Evolutionary conservation across 2,329 filamentous ascomycete species (phyloP).

Genomic region (Ampelomyces quisqualis): DNA sequence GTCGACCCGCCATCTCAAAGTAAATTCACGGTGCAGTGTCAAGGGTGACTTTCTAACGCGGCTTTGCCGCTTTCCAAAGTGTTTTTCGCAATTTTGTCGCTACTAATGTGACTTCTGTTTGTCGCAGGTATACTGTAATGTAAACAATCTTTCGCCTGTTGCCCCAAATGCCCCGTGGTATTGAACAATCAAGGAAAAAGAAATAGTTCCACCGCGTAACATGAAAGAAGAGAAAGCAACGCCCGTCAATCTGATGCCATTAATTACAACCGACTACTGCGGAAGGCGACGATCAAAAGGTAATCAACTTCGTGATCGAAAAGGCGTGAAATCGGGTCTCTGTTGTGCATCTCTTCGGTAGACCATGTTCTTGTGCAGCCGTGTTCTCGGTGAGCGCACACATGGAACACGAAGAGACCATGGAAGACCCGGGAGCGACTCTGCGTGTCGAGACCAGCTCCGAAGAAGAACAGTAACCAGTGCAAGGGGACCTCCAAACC

Average conservation of each 20-base stretch:
- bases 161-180: conserved; percentile 29
- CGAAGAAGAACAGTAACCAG: conserved; percentile 35
- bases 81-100: conserved; percentile 30
- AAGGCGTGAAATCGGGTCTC: conserved; percentile 19
- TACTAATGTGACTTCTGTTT: conserved; percentile 22
- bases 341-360: conserved; percentile 5
- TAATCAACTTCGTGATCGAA: conserved; percentile 28
- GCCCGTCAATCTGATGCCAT: conserved; percentile 41
- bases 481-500: conserved; percentile 25
- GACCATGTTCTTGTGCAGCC: not conserved
- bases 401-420: conserved; percentile 3
- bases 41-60: conserved; percentile 15
- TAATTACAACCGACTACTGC: conserved; percentile 42
- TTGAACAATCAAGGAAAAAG: conserved; percentile 18
- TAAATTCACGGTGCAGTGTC: too few relatives aligned
- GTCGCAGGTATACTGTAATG: conserved; percentile 27
- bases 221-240: conserved; percentile 24
- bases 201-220: too few relatives aligned
- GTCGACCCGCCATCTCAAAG: too few relatives aligned
- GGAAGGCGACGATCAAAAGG: conserved; percentile 29
- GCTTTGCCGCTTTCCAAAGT: conserved; percentile 23
- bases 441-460: conserved; percentile 19
- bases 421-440: conserved; percentile 22
- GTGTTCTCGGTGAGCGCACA: conserved; percentile 1
- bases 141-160: conserved; percentile 15